These are phyloP conservation scores for Coix lacrymajobi DNA, from an alignment of 176 grass and related monocot genomes.

Conservation along the genomic window DNA sequence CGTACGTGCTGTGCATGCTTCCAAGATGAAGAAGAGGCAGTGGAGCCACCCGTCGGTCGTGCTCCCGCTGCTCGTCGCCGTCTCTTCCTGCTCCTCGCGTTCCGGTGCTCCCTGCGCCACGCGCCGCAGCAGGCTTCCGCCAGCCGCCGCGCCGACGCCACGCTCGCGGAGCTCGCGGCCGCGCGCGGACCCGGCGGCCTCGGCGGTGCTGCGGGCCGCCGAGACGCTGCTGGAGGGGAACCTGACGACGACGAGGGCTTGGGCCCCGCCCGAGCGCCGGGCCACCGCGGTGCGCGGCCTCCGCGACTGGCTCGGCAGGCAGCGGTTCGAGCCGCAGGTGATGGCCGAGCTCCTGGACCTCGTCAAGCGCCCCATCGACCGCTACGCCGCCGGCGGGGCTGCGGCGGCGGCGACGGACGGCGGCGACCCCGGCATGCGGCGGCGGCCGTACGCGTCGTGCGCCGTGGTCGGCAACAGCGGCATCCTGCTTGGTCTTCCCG, in stretches of 20 bases:
- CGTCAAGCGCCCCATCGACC: slow-evolving; percentile 71
- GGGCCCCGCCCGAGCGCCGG: slow-evolving; percentile 13
- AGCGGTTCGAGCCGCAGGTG: slow-evolving; percentile 51
- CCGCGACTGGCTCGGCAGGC: slow-evolving; percentile 41
- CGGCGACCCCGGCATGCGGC: not conserved
- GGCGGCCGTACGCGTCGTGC: slow-evolving; percentile 40
- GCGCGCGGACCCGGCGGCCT: slow-evolving; percentile 46
- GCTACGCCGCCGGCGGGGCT: slow-evolving; percentile 15
- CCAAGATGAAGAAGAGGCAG: slow-evolving; percentile 40
- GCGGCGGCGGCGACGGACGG: not conserved
- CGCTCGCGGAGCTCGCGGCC: slow-evolving; percentile 35
- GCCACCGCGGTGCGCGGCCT: slow-evolving; percentile 24
- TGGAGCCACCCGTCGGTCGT: slow-evolving; percentile 6
- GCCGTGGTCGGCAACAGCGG: slow-evolving; percentile 85
- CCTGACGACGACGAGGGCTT: slow-evolving; percentile 1
- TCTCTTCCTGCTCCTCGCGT: slow-evolving; percentile 32
- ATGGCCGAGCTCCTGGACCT: slow-evolving; percentile 67
- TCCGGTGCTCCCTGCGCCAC: slow-evolving; percentile 21
- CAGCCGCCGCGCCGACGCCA: not conserved
- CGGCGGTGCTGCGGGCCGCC: slow-evolving; percentile 22
- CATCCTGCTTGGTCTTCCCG: slow-evolving; percentile 13
- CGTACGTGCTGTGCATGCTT: not conserved
- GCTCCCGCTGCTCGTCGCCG: slow-evolving; percentile 23
- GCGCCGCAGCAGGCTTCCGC: not conserved
- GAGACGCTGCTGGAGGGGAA: slow-evolving; percentile 26